Conservation (phyloP, 2,329 filamentous ascomycete species). For the Sarocladium strictum region DNA sequence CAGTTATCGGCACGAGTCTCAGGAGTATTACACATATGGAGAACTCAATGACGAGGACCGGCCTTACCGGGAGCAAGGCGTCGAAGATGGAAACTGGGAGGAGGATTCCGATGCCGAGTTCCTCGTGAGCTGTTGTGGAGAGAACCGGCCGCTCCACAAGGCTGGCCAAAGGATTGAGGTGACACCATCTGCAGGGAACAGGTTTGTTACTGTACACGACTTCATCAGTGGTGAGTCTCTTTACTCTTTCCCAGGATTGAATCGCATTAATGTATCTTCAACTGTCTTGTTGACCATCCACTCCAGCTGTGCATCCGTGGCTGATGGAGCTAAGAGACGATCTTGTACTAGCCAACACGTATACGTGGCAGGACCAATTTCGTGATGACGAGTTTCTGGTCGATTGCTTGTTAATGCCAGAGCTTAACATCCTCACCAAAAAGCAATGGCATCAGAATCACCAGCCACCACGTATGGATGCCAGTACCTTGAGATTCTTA, state of each 20-base stretch:
- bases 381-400: neutral
- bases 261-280: no score
- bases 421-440: neutral
- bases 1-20: conserved; percentile 10
- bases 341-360: neutral
- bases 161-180: conserved; percentile 16
- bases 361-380: neutral
- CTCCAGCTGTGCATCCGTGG: neutral
- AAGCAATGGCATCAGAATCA: neutral
- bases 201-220: conserved; percentile 21
- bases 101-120: conserved; percentile 19
- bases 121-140: conserved; percentile 19
- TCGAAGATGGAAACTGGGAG: conserved; percentile 19
- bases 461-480: neutral
- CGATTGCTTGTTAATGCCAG: neutral
- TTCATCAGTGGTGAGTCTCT: conserved; percentile 12
- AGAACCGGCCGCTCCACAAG: conserved; percentile 17
- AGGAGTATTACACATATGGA: conserved; percentile 16
- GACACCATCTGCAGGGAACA: conserved; percentile 16
- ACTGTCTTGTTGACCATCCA: neutral
- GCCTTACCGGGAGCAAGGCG: conserved; percentile 13
- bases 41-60: conserved; percentile 16
- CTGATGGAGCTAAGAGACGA: neutral
- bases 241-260: neutral
- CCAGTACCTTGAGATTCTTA: neutral